phyloP scores from a whole-genome alignment of 352 stramenopile species.

The Globisporangium takayamanum region DNA sequence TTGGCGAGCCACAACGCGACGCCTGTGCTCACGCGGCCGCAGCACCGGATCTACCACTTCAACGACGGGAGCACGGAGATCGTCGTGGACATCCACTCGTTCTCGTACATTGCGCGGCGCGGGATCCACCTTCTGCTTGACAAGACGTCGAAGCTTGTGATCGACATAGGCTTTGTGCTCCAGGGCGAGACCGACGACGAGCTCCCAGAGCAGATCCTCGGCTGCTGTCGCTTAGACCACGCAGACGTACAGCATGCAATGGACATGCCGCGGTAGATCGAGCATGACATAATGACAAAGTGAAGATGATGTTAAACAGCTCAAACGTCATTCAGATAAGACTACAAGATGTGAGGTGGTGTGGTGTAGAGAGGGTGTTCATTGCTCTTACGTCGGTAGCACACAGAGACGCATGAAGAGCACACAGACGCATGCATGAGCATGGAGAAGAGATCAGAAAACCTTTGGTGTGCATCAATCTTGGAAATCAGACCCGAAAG shows the following conservation, averaged over 20 bases:
- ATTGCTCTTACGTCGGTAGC: not conserved
- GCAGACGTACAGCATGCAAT: conserved; percentile 62
- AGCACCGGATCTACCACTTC: conserved; percentile 83
- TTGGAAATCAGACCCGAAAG: conserved; percentile 89
- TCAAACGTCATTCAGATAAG: not conserved
- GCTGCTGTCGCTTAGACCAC: conserved; percentile 73
- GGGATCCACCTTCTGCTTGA: conserved; percentile 75
- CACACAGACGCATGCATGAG: not conserved
- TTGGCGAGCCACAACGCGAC: conserved; percentile 77
- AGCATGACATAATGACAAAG: not conserved
- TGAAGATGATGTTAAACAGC: not conserved
- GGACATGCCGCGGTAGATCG: conserved; percentile 30
- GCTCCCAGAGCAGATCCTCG: conserved; percentile 80
- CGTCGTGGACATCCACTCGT: conserved; percentile 75
- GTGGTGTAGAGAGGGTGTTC: not conserved
- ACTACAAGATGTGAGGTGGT: not conserved
- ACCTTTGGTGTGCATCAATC: conserved; percentile 75
- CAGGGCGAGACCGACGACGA: conserved; percentile 86
- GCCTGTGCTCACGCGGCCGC: conserved; percentile 73
- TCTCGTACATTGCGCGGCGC: conserved; percentile 77
- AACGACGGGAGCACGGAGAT: conserved; percentile 59
- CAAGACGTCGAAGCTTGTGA: conserved; percentile 73
- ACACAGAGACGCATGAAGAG: not conserved
- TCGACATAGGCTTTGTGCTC: conserved; percentile 85
- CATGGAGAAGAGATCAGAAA: conserved; percentile 40